phyloP scores from a whole-genome alignment of 371 early-diverging fungal genomes.

The Massospora cicadina region DNA sequence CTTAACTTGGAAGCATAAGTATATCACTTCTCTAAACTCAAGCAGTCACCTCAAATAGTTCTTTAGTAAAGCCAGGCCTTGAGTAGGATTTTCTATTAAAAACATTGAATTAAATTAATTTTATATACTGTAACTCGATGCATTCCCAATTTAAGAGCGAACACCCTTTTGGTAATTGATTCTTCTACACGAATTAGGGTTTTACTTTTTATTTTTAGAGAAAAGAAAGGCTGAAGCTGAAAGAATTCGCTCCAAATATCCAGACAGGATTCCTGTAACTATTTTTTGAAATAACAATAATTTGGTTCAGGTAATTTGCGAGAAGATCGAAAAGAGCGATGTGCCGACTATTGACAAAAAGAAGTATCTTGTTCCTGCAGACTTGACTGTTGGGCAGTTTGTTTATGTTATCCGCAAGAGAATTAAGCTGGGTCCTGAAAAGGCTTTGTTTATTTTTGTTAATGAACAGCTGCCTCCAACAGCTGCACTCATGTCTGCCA shows the following conservation, averaged over 20 bases:
- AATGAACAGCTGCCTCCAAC: conserved; percentile 87
- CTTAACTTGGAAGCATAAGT: too few relatives aligned
- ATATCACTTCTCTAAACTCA: background rate
- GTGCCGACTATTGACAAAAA: conserved; percentile 94
- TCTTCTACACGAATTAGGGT: background rate
- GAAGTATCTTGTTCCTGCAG: conserved; percentile 93
- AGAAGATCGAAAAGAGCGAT: conserved; percentile 90
- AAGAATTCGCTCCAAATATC: conserved; percentile 89
- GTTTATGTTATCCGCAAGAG: conserved; percentile 90
- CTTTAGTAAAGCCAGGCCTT: background rate
- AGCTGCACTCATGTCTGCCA: conserved; percentile 66
- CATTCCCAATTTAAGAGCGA: conserved; percentile 92
- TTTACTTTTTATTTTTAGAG: conserved; percentile 30
- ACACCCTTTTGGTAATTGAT: conserved; percentile 71
- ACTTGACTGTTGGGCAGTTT: conserved; percentile 94
- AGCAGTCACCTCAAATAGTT: background rate
- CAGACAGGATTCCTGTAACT: conserved; percentile 86
- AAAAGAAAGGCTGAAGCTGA: conserved; percentile 92
- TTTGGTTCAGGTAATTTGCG: conserved; percentile 50
- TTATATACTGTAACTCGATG: conserved; percentile 23
- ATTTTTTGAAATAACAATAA: background rate
- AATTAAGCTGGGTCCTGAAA: conserved; percentile 83
- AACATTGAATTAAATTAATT: background rate
- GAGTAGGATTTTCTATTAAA: too few relatives aligned
- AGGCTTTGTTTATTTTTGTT: conserved; percentile 96